These are phyloP conservation scores for Juglanconis oblonga DNA, from an alignment of 2,329 filamentous ascomycete species.

Conservation along the genomic window DNA sequence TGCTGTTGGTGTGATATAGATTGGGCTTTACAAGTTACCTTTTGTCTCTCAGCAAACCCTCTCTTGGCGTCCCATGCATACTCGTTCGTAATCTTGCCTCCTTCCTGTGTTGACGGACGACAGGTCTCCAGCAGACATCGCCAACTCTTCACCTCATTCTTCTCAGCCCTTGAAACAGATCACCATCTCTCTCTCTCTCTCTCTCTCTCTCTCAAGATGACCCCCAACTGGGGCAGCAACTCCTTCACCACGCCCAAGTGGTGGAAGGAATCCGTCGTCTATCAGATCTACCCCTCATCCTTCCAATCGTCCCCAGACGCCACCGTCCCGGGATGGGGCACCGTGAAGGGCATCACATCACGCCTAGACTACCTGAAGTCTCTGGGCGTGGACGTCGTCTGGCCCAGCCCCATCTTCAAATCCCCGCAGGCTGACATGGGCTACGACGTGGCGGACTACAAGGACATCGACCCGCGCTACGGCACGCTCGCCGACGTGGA, in stretches of 20 bases:
- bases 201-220: background rate
- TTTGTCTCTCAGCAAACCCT: background rate
- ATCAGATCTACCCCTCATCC: slow-evolving; percentile 61
- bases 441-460: slow-evolving; percentile 70
- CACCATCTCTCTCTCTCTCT: background rate
- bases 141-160: background rate
- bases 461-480: slow-evolving; percentile 62
- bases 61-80: background rate
- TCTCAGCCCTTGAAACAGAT: background rate
- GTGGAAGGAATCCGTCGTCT: slow-evolving; percentile 61
- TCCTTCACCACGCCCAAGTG: slow-evolving; percentile 33
- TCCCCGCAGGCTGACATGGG: slow-evolving; percentile 65
- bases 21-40: background rate
- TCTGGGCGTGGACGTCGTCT: slow-evolving; percentile 57
- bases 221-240: slow-evolving; percentile 4
- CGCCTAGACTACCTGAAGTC: slow-evolving; percentile 53
- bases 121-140: background rate
- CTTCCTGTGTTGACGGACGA: background rate
- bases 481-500: slow-evolving; percentile 68
- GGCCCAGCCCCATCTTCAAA: slow-evolving; percentile 47
- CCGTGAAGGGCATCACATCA: slow-evolving; percentile 56
- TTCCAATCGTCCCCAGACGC: slow-evolving; percentile 58
- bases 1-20: background rate
- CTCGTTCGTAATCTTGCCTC: background rate
- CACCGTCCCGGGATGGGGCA: slow-evolving; percentile 42